Evolutionary conservation across 2,329 filamentous ascomycete species (phyloP), one percentile per base, ranked within the genome.

Genomic region (Alternaria dauci): DNA sequence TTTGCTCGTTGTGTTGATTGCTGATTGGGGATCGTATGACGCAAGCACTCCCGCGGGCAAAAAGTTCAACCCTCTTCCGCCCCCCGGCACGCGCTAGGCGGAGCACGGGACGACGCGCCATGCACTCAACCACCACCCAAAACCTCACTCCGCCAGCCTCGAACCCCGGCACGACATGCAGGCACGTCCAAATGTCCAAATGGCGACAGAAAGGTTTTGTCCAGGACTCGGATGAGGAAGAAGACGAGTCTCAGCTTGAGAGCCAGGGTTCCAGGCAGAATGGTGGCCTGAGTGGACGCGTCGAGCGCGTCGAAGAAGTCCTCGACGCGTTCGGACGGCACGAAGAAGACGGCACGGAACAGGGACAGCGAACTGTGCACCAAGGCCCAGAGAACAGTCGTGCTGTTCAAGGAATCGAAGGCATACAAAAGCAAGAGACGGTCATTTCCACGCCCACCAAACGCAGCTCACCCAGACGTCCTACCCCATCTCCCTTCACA

Each of bases 221-320:
- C 65, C 78, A 77, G 74, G 82, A 84, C 72, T 84, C 82, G 61
- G 82, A 84, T 76, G 82, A 83, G 58, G 82, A 84, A 52, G 81
- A 82, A 47, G 74, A 76, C 18, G 71, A 73, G 38, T 63, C 59
- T 14, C 70, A 76, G 51, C 30, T 76, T 34, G 75, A 77, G 44
- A 74, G 55, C 30, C 69, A 71, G 55, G n/a, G 32, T 26, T 62
- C 61, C 4, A 62, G 51, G 44, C 66, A 63, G 16, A 56, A 64
- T 50, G 50, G 48, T 32, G 61, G 38, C 56, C 51, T 63, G n/a
- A 52, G 60, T 18, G 38, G 52, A 67, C 69, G 67, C 65, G 59
- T 63, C 63, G 67, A 70, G 48, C 68, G 66, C 67, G 65, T 70
- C 57, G 51, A 61, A 18, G 57, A 62, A 57, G 43, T 20, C 30